phyloP scores from a whole-genome alignment of 768 basidiomycete genomes.

The Hypsizygus marmoreus region DNA sequence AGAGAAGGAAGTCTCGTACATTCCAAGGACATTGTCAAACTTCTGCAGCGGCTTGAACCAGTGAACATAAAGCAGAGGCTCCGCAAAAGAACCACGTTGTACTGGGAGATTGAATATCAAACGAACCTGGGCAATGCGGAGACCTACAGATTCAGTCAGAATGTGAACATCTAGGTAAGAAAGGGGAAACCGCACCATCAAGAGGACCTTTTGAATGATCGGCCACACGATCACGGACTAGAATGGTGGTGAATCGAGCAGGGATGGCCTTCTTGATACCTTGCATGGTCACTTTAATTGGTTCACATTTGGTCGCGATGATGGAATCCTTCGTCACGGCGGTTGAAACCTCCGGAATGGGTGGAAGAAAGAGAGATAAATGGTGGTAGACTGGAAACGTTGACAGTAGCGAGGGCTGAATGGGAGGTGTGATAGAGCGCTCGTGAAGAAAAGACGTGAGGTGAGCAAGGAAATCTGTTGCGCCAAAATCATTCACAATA shows the following conservation, averaged over 20 bases:
- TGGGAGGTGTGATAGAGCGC: constrained; percentile 2
- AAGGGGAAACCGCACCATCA: constrained; percentile 9
- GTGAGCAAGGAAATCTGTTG: constrained; percentile 13
- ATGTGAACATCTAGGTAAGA: neutral
- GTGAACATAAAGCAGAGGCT: constrained; percentile 26
- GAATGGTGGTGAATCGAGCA: constrained; percentile 22
- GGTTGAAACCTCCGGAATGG: constrained; percentile 14
- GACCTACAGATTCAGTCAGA: constrained; percentile 10
- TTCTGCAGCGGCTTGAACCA: constrained; percentile 25
- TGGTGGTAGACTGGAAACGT: constrained; percentile 22
- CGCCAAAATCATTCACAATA: constrained; percentile 11
- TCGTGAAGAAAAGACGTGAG: constrained; percentile 10
- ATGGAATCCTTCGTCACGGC: constrained; percentile 13
- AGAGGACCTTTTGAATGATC: constrained; percentile 8
- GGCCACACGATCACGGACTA: constrained; percentile 11
- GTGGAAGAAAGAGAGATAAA: constrained; percentile 17
- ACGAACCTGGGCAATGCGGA: constrained; percentile 26
- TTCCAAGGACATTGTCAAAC: constrained; percentile 11
- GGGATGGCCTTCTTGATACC: constrained; percentile 18
- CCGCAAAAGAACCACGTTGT: constrained; percentile 2
- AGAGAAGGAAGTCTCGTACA: constrained; percentile 20
- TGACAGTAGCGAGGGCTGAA: neutral
- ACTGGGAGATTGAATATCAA: constrained; percentile 26
- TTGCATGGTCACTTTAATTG: constrained; percentile 1
- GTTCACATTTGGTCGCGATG: constrained; percentile 9